These are phyloP conservation scores for Barbatosphaeria neglecta DNA, from an alignment of 495 filamentous ascomycete genomes.

Conservation along the genomic window DNA sequence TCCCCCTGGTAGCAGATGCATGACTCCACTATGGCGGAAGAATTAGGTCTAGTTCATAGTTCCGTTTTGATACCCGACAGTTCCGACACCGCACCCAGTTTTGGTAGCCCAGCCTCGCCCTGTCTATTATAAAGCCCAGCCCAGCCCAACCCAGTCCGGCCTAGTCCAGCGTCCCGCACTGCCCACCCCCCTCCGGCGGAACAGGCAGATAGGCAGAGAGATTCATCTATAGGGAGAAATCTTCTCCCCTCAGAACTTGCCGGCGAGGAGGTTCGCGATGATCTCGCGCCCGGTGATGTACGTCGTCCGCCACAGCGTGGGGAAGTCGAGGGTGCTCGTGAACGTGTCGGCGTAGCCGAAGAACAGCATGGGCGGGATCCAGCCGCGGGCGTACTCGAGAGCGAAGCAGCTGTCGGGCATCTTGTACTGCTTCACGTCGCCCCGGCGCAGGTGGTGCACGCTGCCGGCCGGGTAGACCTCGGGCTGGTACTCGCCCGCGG, in stretches of 20 bases:
- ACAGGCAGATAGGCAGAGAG: neutral
- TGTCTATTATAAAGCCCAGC: too few relatives aligned
- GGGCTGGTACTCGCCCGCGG: slow-evolving; percentile 55
- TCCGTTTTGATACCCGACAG: too few relatives aligned
- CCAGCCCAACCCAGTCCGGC: too few relatives aligned
- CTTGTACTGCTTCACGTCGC: slow-evolving; percentile 75
- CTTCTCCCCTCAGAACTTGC: slow-evolving; percentile 48
- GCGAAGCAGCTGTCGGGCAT: slow-evolving; percentile 73
- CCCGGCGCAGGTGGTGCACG: slow-evolving; percentile 67
- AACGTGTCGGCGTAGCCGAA: slow-evolving; percentile 78
- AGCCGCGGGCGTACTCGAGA: slow-evolving; percentile 78
- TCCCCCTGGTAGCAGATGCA: too few relatives aligned
- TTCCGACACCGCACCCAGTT: too few relatives aligned
- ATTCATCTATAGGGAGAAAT: neutral
- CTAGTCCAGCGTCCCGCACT: neutral
- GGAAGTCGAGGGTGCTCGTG: slow-evolving; percentile 63
- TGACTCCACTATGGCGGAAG: too few relatives aligned
- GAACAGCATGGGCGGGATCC: slow-evolving; percentile 82
- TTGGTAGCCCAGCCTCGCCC: too few relatives aligned
- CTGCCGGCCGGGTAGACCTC: slow-evolving; percentile 65
- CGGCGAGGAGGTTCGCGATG: slow-evolving; percentile 52
- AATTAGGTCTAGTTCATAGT: too few relatives aligned
- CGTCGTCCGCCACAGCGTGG: slow-evolving; percentile 65
- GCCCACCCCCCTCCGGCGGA: too few relatives aligned
- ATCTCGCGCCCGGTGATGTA: slow-evolving; percentile 62